Evolutionary conservation across 352 stramenopile genomes (phyloP).

Genomic region (Globisporangium spiculum): DNA sequence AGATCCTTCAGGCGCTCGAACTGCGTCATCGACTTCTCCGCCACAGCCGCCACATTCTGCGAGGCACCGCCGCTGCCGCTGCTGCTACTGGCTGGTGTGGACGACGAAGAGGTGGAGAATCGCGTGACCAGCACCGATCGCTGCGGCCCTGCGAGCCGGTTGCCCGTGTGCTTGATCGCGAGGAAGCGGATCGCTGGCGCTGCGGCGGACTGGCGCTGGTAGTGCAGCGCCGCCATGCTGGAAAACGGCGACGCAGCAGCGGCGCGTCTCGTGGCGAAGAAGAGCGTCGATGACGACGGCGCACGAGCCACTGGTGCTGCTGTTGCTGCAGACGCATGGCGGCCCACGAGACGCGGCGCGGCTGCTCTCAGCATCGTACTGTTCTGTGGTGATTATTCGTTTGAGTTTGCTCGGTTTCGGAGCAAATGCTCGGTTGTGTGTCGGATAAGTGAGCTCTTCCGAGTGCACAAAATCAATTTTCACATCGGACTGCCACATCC

Average conservation of each 20-base stretch:
- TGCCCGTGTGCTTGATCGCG: slow-evolving; percentile 9
- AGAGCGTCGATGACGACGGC: not conserved
- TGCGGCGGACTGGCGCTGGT: not conserved
- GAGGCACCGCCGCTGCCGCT: slow-evolving; percentile 2
- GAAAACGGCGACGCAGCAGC: slow-evolving; percentile 7
- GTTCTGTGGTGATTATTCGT: not conserved
- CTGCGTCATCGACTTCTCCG: slow-evolving; percentile 40
- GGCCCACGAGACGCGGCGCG: not conserved
- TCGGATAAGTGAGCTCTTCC: slow-evolving; percentile 4
- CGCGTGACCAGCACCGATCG: slow-evolving; percentile 13
- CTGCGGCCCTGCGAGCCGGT: not conserved
- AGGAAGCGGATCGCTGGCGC: slow-evolving; percentile 7
- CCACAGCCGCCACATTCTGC: slow-evolving; percentile 25
- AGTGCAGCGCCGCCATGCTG: not conserved
- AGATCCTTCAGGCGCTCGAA: slow-evolving; percentile 69
- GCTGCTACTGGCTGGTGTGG: not conserved
- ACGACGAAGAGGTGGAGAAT: slow-evolving; percentile 26
- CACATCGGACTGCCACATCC: no score
- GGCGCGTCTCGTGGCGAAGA: not conserved
- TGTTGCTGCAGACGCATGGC: not conserved
- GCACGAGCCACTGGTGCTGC: not conserved
- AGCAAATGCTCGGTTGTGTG: not conserved
- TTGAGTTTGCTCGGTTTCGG: not conserved
- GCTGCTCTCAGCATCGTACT: not conserved
- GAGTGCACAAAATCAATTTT: no score